phyloP scores from a whole-genome alignment of 305 asterid genomes.

The Ilex paraguariensis region DNA sequence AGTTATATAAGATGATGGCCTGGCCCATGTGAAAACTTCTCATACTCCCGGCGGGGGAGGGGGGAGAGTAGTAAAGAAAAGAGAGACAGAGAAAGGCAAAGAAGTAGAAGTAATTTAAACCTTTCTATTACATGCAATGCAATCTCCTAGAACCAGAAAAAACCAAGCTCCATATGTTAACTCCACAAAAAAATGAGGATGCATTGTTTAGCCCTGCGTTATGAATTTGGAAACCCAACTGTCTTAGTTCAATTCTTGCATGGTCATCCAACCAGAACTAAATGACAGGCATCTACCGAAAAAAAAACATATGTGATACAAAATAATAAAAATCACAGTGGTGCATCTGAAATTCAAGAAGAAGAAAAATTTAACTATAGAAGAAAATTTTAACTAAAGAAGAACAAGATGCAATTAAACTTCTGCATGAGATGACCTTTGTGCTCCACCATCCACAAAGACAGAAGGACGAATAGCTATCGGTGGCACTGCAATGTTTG shows the following conservation, averaged over 20 bases:
- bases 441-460: slow-evolving; percentile 78
- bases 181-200: too few species aligned
- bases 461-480: slow-evolving; percentile 89
- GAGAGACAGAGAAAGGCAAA: too few species aligned
- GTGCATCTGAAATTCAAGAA: not conserved
- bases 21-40: not conserved
- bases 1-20: not conserved
- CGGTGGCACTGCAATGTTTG: slow-evolving; percentile 88
- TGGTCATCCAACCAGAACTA: too few species aligned
- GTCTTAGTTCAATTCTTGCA: too few species aligned
- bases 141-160: too few species aligned
- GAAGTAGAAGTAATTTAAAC: too few species aligned
- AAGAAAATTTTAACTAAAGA: not conserved
- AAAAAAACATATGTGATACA: too few species aligned
- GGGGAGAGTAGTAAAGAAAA: not conserved
- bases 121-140: too few species aligned
- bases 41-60: not conserved
- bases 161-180: too few species aligned
- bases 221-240: too few species aligned
- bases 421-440: slow-evolving; percentile 38
- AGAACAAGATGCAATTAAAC: slow-evolving; percentile 5
- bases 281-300: too few species aligned
- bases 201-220: too few species aligned
- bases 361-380: slow-evolving; percentile 1
- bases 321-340: not conserved